Base-by-base conservation (phyloP, 2,329 filamentous ascomycete genomes). In the Tolypocladium sp. region DNA sequence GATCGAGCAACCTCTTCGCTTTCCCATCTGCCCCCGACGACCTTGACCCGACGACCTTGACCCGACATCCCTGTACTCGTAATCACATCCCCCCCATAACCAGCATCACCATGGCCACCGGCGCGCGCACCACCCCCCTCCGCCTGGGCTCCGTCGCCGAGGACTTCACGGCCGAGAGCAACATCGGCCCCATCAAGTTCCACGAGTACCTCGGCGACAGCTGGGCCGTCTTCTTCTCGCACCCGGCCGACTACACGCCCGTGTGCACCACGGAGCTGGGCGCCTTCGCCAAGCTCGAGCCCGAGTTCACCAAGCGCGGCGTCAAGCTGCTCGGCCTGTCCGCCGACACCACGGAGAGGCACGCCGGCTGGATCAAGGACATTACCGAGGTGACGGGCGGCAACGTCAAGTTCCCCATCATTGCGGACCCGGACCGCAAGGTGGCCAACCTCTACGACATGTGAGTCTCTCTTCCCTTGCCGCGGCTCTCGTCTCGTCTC, bases 201-300 rank as follows among this genome's bases (percentile, higher is more conserved):
- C 89, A 92, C 76, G 82, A 91, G 74, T 92, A 89, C 78, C 83
- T 92, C 64, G 87, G 86, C 70, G 81, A 88, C 79, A 87, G 82
- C 69, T 93, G 90, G 90, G 85, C 88, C 60, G 84, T 94, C 64
- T 80, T 94, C 67, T 93, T 94, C 81, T 91, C 88, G 38, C 90
- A 93, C 78, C 90, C 90, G 3, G 88, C 88, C 74, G 92, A 96
- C 77, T 96, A 90, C 82, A 96, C 92, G 2, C 92, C 92, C 58
- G 92, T 96, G 61, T 97, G 92, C 83, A 97, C 92, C 64, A 97
- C 92, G 58, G 92, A 97, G 80, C 88, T 97, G 63, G 92, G 92
- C 63, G 92, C 92, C 61, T 95, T 97, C 69, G 90, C 92, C 67
- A 94, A 92, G 78, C 82, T 96, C 63, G 87, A 91, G 79, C 84